Evolutionary conservation across 495 filamentous ascomycete species (phyloP), one percentile per base, ranked within the genome.

Genomic region (Copromyces sp.): DNA sequence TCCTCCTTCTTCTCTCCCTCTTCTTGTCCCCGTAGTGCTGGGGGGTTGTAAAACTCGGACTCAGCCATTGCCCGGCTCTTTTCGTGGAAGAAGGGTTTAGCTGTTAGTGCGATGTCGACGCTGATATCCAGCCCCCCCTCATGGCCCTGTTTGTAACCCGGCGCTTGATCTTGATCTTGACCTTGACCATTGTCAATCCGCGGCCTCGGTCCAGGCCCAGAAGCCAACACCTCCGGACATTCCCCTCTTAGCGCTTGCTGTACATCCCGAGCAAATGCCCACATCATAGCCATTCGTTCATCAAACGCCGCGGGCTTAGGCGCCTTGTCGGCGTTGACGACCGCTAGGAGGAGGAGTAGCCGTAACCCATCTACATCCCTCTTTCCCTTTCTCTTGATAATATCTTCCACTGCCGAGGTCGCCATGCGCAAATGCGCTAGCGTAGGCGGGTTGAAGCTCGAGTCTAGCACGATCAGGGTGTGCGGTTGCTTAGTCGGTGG

Each of bases 381-480:
- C 16, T 14, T 35, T 3, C 35, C 47, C 3, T 68, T 39, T 16
- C 69, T 38, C 1, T 70, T 75, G 32, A 76, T 76, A 44, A 86
- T 80, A n/a, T 82, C 77, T 29, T 80, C 79, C 4, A 95, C 80
- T 12, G 93, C 92, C 11, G 90, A 90, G 32, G 84, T 83, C 4
- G 89, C 92, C 78, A 98, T 93, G 69, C 84, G 84, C 69, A 92
- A 85, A 80, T 98, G 95, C 12, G 95, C 95, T 44, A 87, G 84
- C 3, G 94, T 95, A 11, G 95, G 95, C 17, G 95, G 95, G 78
- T 98, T 98, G 88, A 97, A 98, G 71, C 92, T 95, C 3, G 94
- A 96, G 81, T 98, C 95, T 76, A 98, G 89, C 74, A 98, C 89
- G 80, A 94, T 91, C 75, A 98, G 86, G 3, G 74, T 74, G 1